A percentile compares a stretch with the other conserved stretches of the same genome.
Evolutionary conservation across 1,284 basidiomycete genomes (phyloP).

Genomic region (Cutaneotrichosporon sp.): DNA sequence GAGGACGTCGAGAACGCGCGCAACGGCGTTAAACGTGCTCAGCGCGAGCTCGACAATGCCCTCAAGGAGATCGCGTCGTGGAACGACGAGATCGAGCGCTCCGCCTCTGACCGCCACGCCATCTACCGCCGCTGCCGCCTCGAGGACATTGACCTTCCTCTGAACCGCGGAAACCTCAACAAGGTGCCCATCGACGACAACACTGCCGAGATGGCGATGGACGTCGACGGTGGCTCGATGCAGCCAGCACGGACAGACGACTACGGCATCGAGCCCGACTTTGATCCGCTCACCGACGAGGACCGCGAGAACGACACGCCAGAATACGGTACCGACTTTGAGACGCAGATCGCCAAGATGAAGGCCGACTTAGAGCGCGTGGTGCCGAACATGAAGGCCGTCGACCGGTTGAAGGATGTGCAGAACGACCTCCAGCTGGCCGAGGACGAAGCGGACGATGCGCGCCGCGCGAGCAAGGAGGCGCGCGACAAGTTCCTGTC

Average conservation of each 20-base stretch:
- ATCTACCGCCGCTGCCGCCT: slow-evolving; percentile 90
- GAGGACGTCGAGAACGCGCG: slow-evolving; percentile 69
- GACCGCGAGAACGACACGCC: slow-evolving; percentile 75
- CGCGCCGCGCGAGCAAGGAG: slow-evolving; percentile 73
- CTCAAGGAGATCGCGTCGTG: slow-evolving; percentile 85
- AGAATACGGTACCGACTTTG: slow-evolving; percentile 71
- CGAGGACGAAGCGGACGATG: slow-evolving; percentile 61
- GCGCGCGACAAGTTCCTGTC: slow-evolving; percentile 90
- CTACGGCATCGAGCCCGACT: slow-evolving; percentile 90
- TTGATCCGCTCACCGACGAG: slow-evolving; percentile 74
- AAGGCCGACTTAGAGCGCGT: slow-evolving; percentile 85
- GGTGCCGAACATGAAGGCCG: slow-evolving; percentile 95
- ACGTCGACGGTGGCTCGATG: slow-evolving; percentile 78
- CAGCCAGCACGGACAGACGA: slow-evolving; percentile 70
- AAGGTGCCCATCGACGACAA: slow-evolving; percentile 73
- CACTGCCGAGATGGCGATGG: slow-evolving; percentile 65
- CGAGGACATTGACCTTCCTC: slow-evolving; percentile 85
- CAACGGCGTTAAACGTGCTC: slow-evolving; percentile 67
- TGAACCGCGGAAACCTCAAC: slow-evolving; percentile 70
- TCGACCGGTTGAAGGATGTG: slow-evolving; percentile 91
- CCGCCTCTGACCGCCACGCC: slow-evolving; percentile 79
- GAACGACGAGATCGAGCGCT: slow-evolving; percentile 93
- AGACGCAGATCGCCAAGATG: slow-evolving; percentile 72
- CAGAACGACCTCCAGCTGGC: slow-evolving; percentile 63
- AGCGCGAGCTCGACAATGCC: slow-evolving; percentile 76